A percentile compares a stretch with the other conserved stretches of the same genome.
Evolutionary conservation across 208 protist genomes (phyloP).

Genomic region (Trypanosoma cruzi): DNA sequence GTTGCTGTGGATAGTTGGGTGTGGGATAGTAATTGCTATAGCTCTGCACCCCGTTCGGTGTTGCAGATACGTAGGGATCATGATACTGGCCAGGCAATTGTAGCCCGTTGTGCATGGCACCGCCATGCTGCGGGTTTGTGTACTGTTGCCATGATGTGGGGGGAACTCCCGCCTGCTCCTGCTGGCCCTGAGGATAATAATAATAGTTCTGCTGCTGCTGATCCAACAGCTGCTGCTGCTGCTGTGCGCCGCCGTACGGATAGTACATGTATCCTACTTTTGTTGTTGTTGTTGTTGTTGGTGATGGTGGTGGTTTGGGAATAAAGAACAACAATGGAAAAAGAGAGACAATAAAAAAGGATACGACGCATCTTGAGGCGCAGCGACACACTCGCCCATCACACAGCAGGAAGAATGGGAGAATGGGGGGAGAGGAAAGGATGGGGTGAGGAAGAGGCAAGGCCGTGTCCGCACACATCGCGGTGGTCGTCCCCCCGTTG

Average conservation of each 20-base stretch:
- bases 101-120: neutral
- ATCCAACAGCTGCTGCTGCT: neutral
- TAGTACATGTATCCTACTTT: conserved; percentile 16
- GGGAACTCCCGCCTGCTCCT: conserved; percentile 1
- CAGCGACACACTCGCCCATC: too few relatives aligned
- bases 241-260: conserved; percentile 17
- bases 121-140: neutral
- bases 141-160: neutral
- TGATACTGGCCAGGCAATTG: neutral
- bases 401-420: too few relatives aligned
- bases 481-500: too few relatives aligned
- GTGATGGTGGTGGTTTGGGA: neutral
- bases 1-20: conserved; percentile 14
- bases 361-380: too few relatives aligned
- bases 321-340: conserved; percentile 10
- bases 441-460: too few relatives aligned
- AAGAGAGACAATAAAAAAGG: too few relatives aligned
- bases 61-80: neutral
- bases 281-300: too few relatives aligned
- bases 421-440: too few relatives aligned
- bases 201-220: conserved; percentile 5
- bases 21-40: conserved; percentile 15
- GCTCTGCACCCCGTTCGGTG: neutral
- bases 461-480: too few relatives aligned
- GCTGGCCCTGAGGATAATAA: neutral